Conservation (phyloP, 2,329 filamentous ascomycete species). For the Saccharata proteae region DNA sequence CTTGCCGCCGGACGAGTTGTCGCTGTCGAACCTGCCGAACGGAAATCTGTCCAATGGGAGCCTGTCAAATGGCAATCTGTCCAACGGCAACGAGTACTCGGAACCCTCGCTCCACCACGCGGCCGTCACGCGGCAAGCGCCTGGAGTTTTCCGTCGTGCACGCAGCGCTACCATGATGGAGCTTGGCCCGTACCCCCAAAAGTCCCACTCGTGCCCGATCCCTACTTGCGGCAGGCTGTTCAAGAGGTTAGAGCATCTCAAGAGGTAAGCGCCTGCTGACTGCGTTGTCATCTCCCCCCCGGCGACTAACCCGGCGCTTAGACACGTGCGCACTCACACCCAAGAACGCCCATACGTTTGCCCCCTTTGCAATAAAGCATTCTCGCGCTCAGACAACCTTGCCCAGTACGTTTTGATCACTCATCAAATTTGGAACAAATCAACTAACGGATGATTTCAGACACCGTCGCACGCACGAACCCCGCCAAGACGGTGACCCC, state of each 20-base stretch:
- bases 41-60: conserved; percentile 25
- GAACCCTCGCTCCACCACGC: conserved; percentile 44
- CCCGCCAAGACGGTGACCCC: conserved; percentile 50
- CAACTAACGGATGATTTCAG: conserved; percentile 24
- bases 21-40: conserved; percentile 27
- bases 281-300: conserved; percentile 7
- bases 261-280: conserved; percentile 61
- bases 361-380: conserved; percentile 96
- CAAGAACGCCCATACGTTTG: conserved; percentile 98
- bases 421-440: conserved; percentile 8
- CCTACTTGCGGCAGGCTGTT: conserved; percentile 93
- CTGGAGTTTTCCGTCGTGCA: conserved; percentile 74
- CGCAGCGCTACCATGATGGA: conserved; percentile 95
- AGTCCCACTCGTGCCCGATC: conserved; percentile 98
- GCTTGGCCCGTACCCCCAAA: conserved; percentile 88
- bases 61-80: conserved; percentile 33
- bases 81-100: conserved; percentile 47
- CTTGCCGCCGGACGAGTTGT: conserved; percentile 58
- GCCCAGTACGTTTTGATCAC: conserved; percentile 59
- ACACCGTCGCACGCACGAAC: conserved; percentile 72
- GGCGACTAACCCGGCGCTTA: conserved; percentile 34
- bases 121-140: conserved; percentile 46
- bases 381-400: conserved; percentile 96
- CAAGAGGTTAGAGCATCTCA: conserved; percentile 98
- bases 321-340: conserved; percentile 97